Evolutionary conservation across 441 rosid genomes (phyloP), one percentile per base, ranked within the genome.

Genomic region (Aleurites moluccanus): DNA sequence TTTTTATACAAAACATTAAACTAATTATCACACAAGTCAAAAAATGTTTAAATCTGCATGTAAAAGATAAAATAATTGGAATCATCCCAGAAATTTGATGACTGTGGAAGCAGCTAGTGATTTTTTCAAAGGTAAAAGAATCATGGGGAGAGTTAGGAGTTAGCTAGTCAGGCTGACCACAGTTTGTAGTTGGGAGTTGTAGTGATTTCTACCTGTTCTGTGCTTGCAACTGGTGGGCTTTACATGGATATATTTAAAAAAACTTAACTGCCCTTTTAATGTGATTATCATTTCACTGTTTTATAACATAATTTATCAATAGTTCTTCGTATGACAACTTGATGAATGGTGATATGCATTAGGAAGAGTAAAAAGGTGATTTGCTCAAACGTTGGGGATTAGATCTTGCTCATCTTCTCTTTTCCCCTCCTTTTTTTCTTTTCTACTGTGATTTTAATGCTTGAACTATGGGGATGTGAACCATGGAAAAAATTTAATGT

Each of bases 41-140:
- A 42, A 42, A 42, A 42, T 42, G 11, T 42, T 42, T 8, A 42
- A 8, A n/a, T 16, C 1, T 23, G 53, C 33, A 44, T 16, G n/a
- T 64, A 8, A 23, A 64, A 63, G 21, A 35, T 33, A 21, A 40
- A 50, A 11, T 16, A 28, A 30, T 10, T 50, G 60, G 20, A 68
- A 63, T 9, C 2, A 35, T 6, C 7, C 15, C 14, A 2, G 21
- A 16, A 10, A 10, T 47, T n/a, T n/a, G 5, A 20, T 52, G 57
- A 15, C 38, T 49, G 72, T 68, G 25, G 72, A 30, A 68, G 70
- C 40, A 23, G 49, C 57, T 42, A 64, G 25, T 38, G 6, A 10
- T 44, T 20, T 44, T 6, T 21, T 21, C 18, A 10, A 42, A 38
- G 53, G 53, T 42, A 10, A 42, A 65, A 44, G 33, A 65, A 21